Percentiles rank a stretch among this genome's conserved stretches.
Conservation (phyloP, 441 rosid genomes). For the Breynia disticha region DNA sequence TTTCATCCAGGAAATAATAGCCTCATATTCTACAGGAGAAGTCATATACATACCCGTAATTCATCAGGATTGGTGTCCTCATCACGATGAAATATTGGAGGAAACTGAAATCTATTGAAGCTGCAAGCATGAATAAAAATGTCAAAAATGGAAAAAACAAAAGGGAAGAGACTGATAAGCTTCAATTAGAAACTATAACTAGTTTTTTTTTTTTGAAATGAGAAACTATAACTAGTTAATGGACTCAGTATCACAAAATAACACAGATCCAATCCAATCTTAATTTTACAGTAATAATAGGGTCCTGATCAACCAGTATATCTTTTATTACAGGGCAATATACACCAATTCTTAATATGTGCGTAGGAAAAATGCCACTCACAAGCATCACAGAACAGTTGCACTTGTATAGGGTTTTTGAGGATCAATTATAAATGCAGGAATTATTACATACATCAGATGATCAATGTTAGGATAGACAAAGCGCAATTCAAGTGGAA, state of each 20-base stretch:
- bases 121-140: slow-evolving; percentile 33
- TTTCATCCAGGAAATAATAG: background rate
- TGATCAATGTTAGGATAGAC: slow-evolving; percentile 91
- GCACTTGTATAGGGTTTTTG: slow-evolving; percentile 6
- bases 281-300: too few species aligned
- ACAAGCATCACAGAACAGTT: background rate
- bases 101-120: slow-evolving; percentile 82
- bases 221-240: too few species aligned
- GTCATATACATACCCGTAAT: slow-evolving; percentile 49
- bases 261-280: too few species aligned
- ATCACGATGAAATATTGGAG: slow-evolving; percentile 86
- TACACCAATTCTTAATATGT: background rate
- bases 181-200: background rate
- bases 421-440: background rate
- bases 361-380: background rate
- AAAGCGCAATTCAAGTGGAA: slow-evolving; percentile 92
- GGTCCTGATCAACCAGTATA: background rate
- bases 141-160: slow-evolving; percentile 4
- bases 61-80: slow-evolving; percentile 76
- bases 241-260: background rate
- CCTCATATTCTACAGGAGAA: slow-evolving; percentile 8
- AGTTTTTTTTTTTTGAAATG: too few species aligned
- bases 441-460: slow-evolving; percentile 52
- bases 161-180: background rate
- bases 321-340: background rate